These are phyloP conservation scores for Fraxinus sp. DNA, from an alignment of 305 asterid genomes.

Conservation along the genomic window DNA sequence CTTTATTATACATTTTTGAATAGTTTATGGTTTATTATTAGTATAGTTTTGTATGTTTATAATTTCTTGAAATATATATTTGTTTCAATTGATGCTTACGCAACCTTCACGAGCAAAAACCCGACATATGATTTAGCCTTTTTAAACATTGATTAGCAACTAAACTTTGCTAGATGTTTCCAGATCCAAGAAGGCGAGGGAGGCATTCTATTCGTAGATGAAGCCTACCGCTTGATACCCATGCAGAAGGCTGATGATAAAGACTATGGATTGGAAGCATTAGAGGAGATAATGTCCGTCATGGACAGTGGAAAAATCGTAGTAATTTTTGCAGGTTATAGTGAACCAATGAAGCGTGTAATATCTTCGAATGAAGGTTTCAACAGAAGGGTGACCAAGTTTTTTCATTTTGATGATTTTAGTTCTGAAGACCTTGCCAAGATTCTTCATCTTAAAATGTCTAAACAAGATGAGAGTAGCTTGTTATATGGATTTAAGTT, in stretches of 20 bases:
- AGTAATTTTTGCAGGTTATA: constrained; percentile 57
- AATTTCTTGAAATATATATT: neutral
- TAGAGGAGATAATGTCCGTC: constrained; percentile 58
- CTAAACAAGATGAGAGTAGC: constrained; percentile 35
- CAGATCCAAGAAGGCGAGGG: constrained; percentile 95
- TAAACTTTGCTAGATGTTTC: constrained; percentile 17
- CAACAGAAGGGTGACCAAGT: constrained; percentile 55
- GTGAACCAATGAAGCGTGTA: constrained; percentile 61
- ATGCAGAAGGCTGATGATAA: constrained; percentile 63
- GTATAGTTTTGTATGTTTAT: neutral
- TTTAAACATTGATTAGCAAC: neutral
- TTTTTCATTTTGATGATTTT: constrained; percentile 55
- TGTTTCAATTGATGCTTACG: neutral
- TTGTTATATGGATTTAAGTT: constrained; percentile 47
- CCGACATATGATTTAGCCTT: neutral
- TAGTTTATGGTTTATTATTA: neutral
- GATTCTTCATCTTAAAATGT: constrained; percentile 48
- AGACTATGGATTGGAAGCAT: constrained; percentile 56
- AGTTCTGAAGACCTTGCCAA: constrained; percentile 41
- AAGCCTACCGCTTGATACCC: constrained; percentile 80
- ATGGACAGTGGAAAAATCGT: constrained; percentile 62
- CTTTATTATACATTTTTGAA: neutral
- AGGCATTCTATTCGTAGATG: constrained; percentile 86
- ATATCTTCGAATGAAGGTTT: constrained; percentile 58
- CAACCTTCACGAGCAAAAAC: neutral